Percentiles rank a stretch among this genome's conserved stretches.
Evolutionary conservation across 1,139 yeast genomes (phyloP).

Genomic region (Blastobotrys illinoisensis): DNA sequence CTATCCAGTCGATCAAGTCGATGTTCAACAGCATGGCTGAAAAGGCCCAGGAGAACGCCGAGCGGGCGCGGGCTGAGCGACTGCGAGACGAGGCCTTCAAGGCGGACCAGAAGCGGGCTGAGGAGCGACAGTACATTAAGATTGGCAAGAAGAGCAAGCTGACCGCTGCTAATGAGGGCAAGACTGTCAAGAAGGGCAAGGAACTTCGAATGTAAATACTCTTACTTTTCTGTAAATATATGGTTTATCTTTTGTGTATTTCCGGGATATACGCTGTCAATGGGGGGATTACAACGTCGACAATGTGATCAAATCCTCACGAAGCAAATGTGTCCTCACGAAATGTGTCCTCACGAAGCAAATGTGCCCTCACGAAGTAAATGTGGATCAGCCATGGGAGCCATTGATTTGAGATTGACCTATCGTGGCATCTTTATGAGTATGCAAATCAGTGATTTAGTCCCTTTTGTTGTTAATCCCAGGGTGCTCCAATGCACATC

Average conservation of each 20-base stretch:
- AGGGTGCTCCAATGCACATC: no score
- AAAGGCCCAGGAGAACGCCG: constrained; percentile 49
- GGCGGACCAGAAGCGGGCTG: constrained; percentile 21
- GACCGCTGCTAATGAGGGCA: constrained; percentile 13
- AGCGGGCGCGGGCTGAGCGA: constrained; percentile 33
- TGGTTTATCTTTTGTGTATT: neutral
- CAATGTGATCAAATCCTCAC: no score
- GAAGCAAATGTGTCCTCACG: no score
- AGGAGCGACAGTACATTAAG: constrained; percentile 17
- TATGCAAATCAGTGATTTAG: no score
- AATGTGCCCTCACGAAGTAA: no score
- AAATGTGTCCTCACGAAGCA: no score
- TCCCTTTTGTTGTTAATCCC: no score
- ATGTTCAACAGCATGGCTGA: constrained; percentile 52
- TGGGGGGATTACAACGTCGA: no score
- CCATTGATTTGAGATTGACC: no score
- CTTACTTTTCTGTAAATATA: neutral
- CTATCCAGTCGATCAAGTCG: constrained; percentile 35
- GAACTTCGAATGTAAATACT: constrained; percentile 9
- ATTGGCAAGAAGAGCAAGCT: constrained; percentile 11
- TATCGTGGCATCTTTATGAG: no score
- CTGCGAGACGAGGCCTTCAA: constrained; percentile 28
- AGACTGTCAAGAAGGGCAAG: constrained; percentile 18
- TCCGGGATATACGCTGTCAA: no score
- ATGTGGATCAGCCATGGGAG: no score